phyloP scores from a whole-genome alignment of 768 basidiomycete genomes.

The Strobilomyces echinocephalus region DNA sequence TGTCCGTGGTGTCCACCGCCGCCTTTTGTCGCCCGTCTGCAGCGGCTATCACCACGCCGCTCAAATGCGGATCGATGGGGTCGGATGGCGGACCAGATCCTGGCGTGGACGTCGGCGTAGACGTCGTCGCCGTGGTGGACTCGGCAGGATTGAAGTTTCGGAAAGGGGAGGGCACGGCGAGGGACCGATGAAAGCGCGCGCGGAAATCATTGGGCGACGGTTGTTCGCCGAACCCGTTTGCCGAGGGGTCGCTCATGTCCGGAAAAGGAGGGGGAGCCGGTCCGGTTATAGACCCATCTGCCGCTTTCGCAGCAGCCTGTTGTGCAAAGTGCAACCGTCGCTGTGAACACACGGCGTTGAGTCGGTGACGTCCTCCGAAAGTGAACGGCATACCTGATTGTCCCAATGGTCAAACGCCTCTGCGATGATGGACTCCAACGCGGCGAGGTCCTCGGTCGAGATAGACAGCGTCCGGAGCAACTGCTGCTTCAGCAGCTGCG shows the following conservation, averaged over 20 bases:
- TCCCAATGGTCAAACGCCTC: slow-evolving; percentile 88
- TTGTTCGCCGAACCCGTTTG: slow-evolving; percentile 27
- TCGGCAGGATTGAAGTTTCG: slow-evolving; percentile 29
- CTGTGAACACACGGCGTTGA: slow-evolving; percentile 23
- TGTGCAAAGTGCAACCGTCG: slow-evolving; percentile 45
- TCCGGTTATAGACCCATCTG: slow-evolving; percentile 27
- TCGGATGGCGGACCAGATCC: slow-evolving; percentile 32
- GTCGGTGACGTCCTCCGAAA: not conserved
- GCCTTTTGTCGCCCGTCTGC: slow-evolving; percentile 26
- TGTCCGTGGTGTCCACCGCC: slow-evolving; percentile 20
- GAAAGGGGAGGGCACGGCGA: slow-evolving; percentile 61
- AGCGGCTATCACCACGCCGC: slow-evolving; percentile 20
- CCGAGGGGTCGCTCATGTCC: slow-evolving; percentile 30
- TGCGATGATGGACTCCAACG: slow-evolving; percentile 74
- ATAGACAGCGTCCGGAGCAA: slow-evolving; percentile 67
- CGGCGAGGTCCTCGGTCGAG: slow-evolving; percentile 74
- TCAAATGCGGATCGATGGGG: slow-evolving; percentile 31
- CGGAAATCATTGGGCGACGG: slow-evolving; percentile 50
- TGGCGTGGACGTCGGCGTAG: slow-evolving; percentile 33
- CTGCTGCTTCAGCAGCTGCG: slow-evolving; percentile 70
- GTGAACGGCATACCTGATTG: slow-evolving; percentile 51
- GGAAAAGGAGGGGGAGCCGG: slow-evolving; percentile 30
- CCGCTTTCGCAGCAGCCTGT: slow-evolving; percentile 32
- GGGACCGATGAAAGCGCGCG: slow-evolving; percentile 58
- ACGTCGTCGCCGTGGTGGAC: slow-evolving; percentile 28